phyloP scores from a whole-genome alignment of 2,329 filamentous ascomycete genomes.

The Ascochyta koolunga region DNA sequence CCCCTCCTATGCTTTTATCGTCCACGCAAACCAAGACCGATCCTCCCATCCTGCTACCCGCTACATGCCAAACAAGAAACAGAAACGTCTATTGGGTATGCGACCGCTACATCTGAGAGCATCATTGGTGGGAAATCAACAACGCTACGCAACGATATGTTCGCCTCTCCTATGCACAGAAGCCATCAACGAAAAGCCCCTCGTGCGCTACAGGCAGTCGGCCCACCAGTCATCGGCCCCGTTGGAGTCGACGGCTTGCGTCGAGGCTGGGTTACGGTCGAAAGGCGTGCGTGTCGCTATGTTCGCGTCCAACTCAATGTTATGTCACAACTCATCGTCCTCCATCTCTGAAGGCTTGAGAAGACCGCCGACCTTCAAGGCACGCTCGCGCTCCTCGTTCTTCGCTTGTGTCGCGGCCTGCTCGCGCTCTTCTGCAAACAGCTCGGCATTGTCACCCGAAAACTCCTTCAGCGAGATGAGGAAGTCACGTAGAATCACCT shows the following conservation, averaged over 20 bases:
- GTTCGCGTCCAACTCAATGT: slow-evolving; percentile 48
- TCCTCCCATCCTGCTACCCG: slow-evolving; percentile 30
- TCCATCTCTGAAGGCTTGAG: slow-evolving; percentile 97
- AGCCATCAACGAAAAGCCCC: neutral
- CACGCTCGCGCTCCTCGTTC: slow-evolving; percentile 85
- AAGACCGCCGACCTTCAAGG: slow-evolving; percentile 92
- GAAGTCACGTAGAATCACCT: slow-evolving; percentile 94
- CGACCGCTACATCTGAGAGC: slow-evolving; percentile 19
- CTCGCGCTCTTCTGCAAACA: slow-evolving; percentile 94
- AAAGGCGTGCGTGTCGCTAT: slow-evolving; percentile 48
- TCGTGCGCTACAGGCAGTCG: slow-evolving; percentile 6
- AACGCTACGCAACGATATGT: slow-evolving; percentile 18
- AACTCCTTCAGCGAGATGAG: slow-evolving; percentile 97
- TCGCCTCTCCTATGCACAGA: slow-evolving; percentile 19
- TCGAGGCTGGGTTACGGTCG: slow-evolving; percentile 26
- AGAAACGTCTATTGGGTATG: slow-evolving; percentile 34
- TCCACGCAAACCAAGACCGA: slow-evolving; percentile 30
- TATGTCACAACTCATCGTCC: slow-evolving; percentile 81
- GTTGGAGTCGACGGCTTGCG: slow-evolving; percentile 20
- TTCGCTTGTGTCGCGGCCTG: slow-evolving; percentile 85
- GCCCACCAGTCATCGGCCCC: slow-evolving; percentile 52
- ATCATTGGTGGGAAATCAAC: slow-evolving; percentile 5
- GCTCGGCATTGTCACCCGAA: slow-evolving; percentile 89
- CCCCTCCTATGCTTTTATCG: slow-evolving; percentile 37
- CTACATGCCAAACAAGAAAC: slow-evolving; percentile 21